Percentiles rank a stretch among this genome's conserved stretches.
Evolutionary conservation across 345 rosid species (phyloP).

Genomic region (Chamaenerion angustifolium): DNA sequence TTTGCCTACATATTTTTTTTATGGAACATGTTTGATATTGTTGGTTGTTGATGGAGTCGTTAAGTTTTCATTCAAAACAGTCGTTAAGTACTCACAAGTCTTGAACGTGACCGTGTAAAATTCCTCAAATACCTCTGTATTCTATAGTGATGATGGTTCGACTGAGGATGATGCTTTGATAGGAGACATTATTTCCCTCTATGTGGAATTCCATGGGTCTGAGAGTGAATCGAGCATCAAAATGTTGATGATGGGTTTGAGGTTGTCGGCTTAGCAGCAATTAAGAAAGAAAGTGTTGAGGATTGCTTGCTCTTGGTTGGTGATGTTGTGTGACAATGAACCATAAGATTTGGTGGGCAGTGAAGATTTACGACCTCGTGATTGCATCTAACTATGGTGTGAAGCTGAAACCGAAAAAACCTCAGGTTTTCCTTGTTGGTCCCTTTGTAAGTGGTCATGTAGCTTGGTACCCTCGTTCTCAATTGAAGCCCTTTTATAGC

Average conservation of each 20-base stretch:
- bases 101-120: no score
- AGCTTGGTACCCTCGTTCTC: conserved; percentile 41
- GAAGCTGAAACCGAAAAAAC: conserved; percentile 7
- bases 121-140: no score
- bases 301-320: conserved; percentile 26
- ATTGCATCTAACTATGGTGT: conserved; percentile 15
- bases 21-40: no score
- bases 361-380: conserved; percentile 41
- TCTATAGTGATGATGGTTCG: no score
- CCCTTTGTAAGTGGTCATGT: conserved; percentile 35
- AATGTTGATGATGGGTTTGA: no score
- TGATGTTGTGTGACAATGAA: conserved; percentile 61
- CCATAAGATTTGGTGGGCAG: conserved; percentile 86
- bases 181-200: conserved; percentile 2
- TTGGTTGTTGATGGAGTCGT: no score
- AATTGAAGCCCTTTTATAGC: conserved; percentile 50
- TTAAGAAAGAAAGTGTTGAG: conserved; percentile 4
- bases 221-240: not conserved
- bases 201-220: conserved; percentile 1
- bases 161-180: no score
- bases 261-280: not conserved
- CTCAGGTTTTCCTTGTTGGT: conserved; percentile 31
- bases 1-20: no score
- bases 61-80: no score
- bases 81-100: no score